Percentiles rank a stretch among this genome's conserved stretches.
Conservation (phyloP, 1,284 basidiomycete genomes). For the Takashimella tepidaria region DNA sequence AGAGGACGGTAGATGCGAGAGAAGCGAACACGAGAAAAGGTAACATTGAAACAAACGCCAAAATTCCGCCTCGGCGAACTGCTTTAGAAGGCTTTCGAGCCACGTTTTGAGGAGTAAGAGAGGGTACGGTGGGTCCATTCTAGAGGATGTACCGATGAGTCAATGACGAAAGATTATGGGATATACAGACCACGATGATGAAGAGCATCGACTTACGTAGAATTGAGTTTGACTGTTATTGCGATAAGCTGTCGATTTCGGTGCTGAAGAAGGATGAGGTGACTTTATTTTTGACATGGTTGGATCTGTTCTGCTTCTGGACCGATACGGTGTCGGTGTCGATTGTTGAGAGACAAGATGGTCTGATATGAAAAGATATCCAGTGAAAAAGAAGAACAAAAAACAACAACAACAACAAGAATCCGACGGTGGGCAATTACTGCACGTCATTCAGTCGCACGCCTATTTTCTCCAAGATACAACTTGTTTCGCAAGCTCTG, state of each 20-base stretch:
- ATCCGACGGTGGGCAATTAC: slow-evolving; percentile 1
- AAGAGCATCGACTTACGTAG: slow-evolving; percentile 7
- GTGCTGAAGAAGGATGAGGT: background rate
- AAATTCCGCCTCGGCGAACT: slow-evolving; percentile 9
- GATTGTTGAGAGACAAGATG: too few species aligned
- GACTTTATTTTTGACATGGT: background rate
- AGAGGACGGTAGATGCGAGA: slow-evolving; percentile 40
- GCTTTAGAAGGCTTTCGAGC: background rate
- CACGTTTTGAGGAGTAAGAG: background rate
- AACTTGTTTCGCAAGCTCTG: too few species aligned
- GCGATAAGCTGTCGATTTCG: background rate
- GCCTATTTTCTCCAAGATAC: too few species aligned
- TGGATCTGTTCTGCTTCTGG: too few species aligned
- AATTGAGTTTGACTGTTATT: slow-evolving; percentile 6
- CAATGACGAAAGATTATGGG: too few species aligned
- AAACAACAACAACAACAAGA: too few species aligned
- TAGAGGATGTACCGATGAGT: background rate
- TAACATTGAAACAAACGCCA: slow-evolving; percentile 32
- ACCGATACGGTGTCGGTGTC: too few species aligned
- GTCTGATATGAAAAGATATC: too few species aligned
- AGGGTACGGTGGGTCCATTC: background rate
- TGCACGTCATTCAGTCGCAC: background rate
- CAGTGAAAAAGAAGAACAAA: too few species aligned
- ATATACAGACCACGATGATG: too few species aligned
- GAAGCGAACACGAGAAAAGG: slow-evolving; percentile 38